Evolutionary conservation across 306 rosid species (phyloP).

Genomic region (Citrullus mucosospermus): DNA sequence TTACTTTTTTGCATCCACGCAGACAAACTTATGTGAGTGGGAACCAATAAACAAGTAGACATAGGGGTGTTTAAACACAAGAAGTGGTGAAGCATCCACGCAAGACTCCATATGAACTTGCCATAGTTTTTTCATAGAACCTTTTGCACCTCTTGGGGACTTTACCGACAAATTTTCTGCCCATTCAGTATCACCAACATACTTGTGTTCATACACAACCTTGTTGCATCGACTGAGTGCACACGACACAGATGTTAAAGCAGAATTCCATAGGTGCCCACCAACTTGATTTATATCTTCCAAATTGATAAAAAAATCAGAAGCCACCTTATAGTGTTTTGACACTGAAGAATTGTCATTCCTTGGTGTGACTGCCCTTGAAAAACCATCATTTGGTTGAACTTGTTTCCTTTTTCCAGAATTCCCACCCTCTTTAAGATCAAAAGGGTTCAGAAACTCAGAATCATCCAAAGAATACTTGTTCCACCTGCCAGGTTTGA

Average conservation of each 20-base stretch:
- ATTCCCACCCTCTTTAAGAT: slow-evolving; percentile 12
- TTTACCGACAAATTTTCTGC: slow-evolving; percentile 24
- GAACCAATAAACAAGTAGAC: slow-evolving; percentile 74
- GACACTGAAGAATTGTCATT: slow-evolving; percentile 18
- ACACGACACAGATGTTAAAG: slow-evolving; percentile 25
- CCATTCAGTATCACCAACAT: slow-evolving; percentile 10
- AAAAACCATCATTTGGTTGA: slow-evolving; percentile 3
- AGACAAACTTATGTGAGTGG: slow-evolving; percentile 70
- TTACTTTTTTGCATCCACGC: slow-evolving; percentile 75
- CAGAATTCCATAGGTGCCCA: slow-evolving; percentile 35
- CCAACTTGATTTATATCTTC: slow-evolving; percentile 8
- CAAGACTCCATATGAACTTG: slow-evolving; percentile 75
- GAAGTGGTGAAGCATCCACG: slow-evolving; percentile 87
- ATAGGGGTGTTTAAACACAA: slow-evolving; percentile 42
- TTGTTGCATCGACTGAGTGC: slow-evolving; percentile 77
- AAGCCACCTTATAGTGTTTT: slow-evolving; percentile 38
- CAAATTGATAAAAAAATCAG: slow-evolving; percentile 15
- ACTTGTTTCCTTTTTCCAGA: slow-evolving; percentile 5
- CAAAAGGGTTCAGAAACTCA: slow-evolving; percentile 20
- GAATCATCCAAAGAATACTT: slow-evolving; percentile 11
- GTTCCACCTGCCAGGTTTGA: slow-evolving; percentile 14
- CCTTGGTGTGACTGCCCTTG: slow-evolving; percentile 12
- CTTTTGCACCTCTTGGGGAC: slow-evolving; percentile 29
- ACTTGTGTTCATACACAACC: slow-evolving; percentile 30
- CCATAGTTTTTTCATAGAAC: slow-evolving; percentile 47